Conservation (phyloP, 495 filamentous ascomycete genomes). For the Chlorociboria aeruginascens region DNA sequence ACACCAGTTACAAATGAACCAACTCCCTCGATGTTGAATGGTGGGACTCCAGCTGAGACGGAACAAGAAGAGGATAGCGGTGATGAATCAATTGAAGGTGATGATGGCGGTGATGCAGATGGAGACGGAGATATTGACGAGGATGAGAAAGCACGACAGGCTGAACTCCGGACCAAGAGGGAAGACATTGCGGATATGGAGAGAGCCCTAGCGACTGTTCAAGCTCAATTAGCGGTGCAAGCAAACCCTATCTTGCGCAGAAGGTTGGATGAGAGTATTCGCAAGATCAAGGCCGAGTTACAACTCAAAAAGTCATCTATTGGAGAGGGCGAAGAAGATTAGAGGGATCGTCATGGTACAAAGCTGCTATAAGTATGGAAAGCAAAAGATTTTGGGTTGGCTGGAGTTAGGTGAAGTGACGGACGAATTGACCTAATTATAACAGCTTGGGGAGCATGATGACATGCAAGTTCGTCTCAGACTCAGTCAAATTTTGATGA, state of each 20-base stretch:
- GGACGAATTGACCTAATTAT: too few relatives aligned
- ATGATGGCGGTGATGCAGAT: slow-evolving; percentile 31
- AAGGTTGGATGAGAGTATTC: slow-evolving; percentile 39
- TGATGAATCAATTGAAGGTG: slow-evolving; percentile 29
- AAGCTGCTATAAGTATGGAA: too few relatives aligned
- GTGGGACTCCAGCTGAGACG: slow-evolving; percentile 20
- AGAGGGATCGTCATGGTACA: neutral
- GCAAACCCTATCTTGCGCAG: slow-evolving; percentile 37
- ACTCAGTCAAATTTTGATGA: too few relatives aligned
- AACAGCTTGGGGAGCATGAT: too few relatives aligned
- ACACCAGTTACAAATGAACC: slow-evolving; percentile 12
- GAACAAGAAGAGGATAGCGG: slow-evolving; percentile 27
- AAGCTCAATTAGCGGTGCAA: slow-evolving; percentile 26
- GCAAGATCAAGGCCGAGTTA: slow-evolving; percentile 41
- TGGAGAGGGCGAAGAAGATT: slow-evolving; percentile 33
- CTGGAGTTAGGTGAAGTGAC: too few relatives aligned
- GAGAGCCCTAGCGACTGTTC: slow-evolving; percentile 26
- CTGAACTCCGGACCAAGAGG: slow-evolving; percentile 34
- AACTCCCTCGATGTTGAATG: slow-evolving; percentile 6
- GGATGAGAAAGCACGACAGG: slow-evolving; percentile 30
- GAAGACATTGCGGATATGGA: slow-evolving; percentile 45
- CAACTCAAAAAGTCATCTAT: slow-evolving; percentile 44
- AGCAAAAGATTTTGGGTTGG: too few relatives aligned
- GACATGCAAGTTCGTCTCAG: too few relatives aligned
- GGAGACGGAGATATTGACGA: slow-evolving; percentile 37